Evolutionary conservation across 2,329 filamentous ascomycete genomes (phyloP), one percentile per base, ranked within the genome.

Genomic region (Dothistroma septosporum): DNA sequence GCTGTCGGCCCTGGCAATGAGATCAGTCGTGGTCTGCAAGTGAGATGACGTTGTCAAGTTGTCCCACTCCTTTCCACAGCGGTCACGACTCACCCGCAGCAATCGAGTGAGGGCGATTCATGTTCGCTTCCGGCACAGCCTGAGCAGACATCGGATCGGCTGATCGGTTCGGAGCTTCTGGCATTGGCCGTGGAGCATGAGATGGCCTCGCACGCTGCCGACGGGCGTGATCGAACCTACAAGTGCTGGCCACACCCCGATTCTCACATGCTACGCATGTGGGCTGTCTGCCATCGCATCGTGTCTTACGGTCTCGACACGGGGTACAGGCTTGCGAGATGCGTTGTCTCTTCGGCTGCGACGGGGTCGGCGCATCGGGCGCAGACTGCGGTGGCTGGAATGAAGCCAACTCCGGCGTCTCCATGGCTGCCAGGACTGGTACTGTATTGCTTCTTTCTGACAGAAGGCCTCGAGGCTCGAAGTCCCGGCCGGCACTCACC

Each of bases 281-380:
- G 31, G 67, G 66, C 57, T 68, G 63, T 11, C 61, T 55, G 2
- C 66, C 66, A 57, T 67, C 67, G 55, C 66, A 69, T 16, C 67
- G 64, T 48, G 67, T 69, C 59, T 69, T 69, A 10, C 67, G 63
- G 14, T 66, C 65, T 28, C 65, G 62, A 61, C 67, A 69, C 16
- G 66, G 63, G 22, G 33, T 37, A 46, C 48, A 55, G 11, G 57
- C 63, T 55, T 66, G 64, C 19, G 62, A 65, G n/a, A 66, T 63
- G 21, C 64, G 60, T 49, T 65, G 64, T 14, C 64, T 52, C 58
- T 66, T 66, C 9, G 41, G 41, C 41, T 56, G 44, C 19, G 61
- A 44, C 7, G 63, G 59, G 28, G 55, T 46, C 28, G 48, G 49
- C 16, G 57, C n/a, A 8, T 61, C 64, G 14, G 53, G 2, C 14